Base-by-base conservation (phyloP, 345 rosid genomes). In the Heritiera littoralis region DNA sequence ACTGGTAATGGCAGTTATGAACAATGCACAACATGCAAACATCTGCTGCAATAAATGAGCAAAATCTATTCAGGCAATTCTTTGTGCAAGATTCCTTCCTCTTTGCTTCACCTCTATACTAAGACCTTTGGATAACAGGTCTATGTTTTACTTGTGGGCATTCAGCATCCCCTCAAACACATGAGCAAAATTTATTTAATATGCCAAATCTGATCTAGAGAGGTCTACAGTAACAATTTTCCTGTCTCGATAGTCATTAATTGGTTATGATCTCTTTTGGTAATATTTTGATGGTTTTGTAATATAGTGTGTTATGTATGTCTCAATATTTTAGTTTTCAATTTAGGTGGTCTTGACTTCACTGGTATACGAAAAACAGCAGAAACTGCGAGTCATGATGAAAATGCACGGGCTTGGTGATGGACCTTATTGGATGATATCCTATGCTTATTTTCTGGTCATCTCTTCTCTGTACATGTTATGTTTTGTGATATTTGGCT, bases 331-430 rank as follows among this genome's bases (percentile, higher is more conserved):
- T 75, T 71, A 43, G 30, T 28, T 77, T 74, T 66, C 66, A 43
- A 41, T 84, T 60, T 77, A 96, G 99, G 98, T 94, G 83, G 85
- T 87, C 17, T 77, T 95, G 86, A 81, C 86, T 55, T 79, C 94
- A 18, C 81, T 95, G 81, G 96, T 95, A 43, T 93, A 93, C 52
- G 98, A 95, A 86, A 95, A 92, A 65, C 89, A 92, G 70, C 92
- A 92, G 55, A 93, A 86, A 63, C 85, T 93, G 78, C 86, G 97
- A 82, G 86, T 93, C 49, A 93, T 95, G 91, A 95, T 95, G 99
- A 92, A 92, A 86, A 95, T 95, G 99, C 99, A 95, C 2, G 97
- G 98, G 49, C 96, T 95, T 75, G 93, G 98, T 52, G 98, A 95
- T 77, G 98, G 93, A 66, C 97, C 99, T 43, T 95, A 95, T 80